Base-by-base conservation (phyloP, 108 stramenopile species). In the Nitzschia sp. region DNA sequence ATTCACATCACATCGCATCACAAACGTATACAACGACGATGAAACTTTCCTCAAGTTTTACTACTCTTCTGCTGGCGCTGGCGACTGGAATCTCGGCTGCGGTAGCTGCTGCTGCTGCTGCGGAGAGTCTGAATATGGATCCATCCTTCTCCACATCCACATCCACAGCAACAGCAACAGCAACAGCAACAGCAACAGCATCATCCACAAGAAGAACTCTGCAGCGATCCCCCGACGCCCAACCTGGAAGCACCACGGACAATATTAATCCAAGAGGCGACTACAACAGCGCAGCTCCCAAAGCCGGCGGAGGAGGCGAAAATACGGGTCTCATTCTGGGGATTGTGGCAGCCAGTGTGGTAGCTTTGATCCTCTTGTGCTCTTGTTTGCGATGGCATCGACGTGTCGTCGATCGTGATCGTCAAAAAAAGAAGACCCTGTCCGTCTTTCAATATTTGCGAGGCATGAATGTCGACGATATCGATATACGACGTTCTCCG, bases 401-500 rank as follows among this genome's bases (percentile, higher is more conserved):
- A 9, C 38, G 38, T 13, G 38, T 41, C 9, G 38, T 41, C 9
- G 38, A 41, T 13, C 6, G 13, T 6, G 38, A 41, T 9, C 6
- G 13, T 6, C 38, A 41, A 41, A 41, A 41, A 41, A 41, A 41
- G 9, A 41, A 41, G 38, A 41, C 38, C 38, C 13, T 41, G 38
- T 6, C 38, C 38, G 38, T 41, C 38, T 41, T 41, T 41, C 38
- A 41, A 13, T 54, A 66, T 36, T 21, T 66, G 23, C 66, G 53
- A 27, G 22, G 25, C 32, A 53, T 66, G 23, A 26, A 32, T 38
- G 66, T 66, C 13, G 66, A 66, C 27, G 66, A 66, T 22, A 53
- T 66, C 34, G 66, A 66, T 54, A 53, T 66, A 35, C 66, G 66
- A 3, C 50, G 53, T 25, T 66, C 66, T 36, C 66, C 66, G 16